These are phyloP conservation scores for Ulota crispa DNA, from an alignment of 225 moss, liverwort and hornwort species.

Conservation along the genomic window DNA sequence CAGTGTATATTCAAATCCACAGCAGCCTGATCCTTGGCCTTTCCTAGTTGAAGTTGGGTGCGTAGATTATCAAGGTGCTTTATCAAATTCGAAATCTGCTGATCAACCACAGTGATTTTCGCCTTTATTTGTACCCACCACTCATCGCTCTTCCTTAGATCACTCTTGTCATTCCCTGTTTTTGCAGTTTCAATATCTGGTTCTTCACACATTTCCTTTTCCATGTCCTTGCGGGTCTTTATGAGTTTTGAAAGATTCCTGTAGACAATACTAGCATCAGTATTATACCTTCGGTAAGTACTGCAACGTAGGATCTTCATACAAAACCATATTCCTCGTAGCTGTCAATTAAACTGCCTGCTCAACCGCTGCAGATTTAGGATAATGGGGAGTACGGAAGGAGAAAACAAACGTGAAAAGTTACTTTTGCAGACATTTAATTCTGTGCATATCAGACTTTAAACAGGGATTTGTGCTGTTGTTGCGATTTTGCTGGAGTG, in stretches of 20 bases:
- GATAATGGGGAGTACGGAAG: not conserved
- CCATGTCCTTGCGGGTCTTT: slow-evolving; percentile 68
- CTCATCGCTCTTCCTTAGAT: slow-evolving; percentile 25
- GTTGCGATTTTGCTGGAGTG: slow-evolving; percentile 73
- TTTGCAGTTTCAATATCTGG: slow-evolving; percentile 35
- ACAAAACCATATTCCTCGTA: not conserved
- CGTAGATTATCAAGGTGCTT: slow-evolving; percentile 62
- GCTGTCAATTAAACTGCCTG: not conserved
- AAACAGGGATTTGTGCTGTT: slow-evolving; percentile 38
- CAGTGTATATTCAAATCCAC: slow-evolving; percentile 93
- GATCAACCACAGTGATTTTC: slow-evolving; percentile 39
- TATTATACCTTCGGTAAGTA: not conserved
- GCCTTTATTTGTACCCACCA: slow-evolving; percentile 51
- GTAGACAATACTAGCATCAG: slow-evolving; percentile 14
- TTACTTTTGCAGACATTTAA: slow-evolving; percentile 77
- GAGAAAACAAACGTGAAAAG: not conserved
- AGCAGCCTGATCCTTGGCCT: slow-evolving; percentile 79
- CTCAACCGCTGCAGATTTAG: not conserved
- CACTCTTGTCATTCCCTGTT: slow-evolving; percentile 22
- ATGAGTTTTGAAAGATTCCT: slow-evolving; percentile 67
- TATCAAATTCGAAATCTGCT: slow-evolving; percentile 54
- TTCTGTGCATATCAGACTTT: slow-evolving; percentile 55
- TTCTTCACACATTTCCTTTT: slow-evolving; percentile 59
- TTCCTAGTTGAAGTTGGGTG: slow-evolving; percentile 60
- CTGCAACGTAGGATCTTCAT: not conserved